Evolutionary conservation across 768 basidiomycete species (phyloP), one percentile per base, ranked within the genome.

Genomic region (Infundibulicybe gibba): DNA sequence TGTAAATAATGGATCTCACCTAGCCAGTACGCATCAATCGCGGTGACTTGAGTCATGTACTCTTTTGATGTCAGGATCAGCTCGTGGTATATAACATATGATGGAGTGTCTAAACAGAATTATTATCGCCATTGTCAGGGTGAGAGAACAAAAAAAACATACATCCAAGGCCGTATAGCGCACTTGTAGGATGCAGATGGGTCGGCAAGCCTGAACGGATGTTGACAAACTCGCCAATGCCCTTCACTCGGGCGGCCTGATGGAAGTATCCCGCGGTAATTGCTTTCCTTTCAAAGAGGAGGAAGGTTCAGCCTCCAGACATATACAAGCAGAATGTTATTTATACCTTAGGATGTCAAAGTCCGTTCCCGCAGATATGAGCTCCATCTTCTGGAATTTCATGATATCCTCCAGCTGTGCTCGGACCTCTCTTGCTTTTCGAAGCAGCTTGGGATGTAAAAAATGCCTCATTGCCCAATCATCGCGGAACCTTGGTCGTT

Each of bases 11-110:
- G 40, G 2, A 45, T 62, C 76, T 61, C 66, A 90, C 93, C 94
- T 32, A 98, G 79, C 97, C 97, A 99, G 66, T 94, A 94, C 3
- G 97, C 85, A 61, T 98, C 94, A 51, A 98, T 89, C 0, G 95
- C 84, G 2, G 97, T 97, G n/a, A 99, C 97, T 64, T 94, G 93
- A 14, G 94, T 95, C 94, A 97, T 97, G 69, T 99, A 99, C 66
- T 91, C 87, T 60, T 94, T 95, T 30, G 94, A 94, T 10, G 94
- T 95, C 55, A 95, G 71, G 51, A 97, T 94, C 46, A 95, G 76
- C 60, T 97, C 95, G 61, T 99, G 97, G 63, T 98, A 99, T 31
- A 99, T 81, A 41, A 97, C 90, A 65, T 98, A 97, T 35, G 94
- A 87, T 5, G 95, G 95, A 16, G 94, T 95, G 65, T 93, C 92